Base-by-base conservation (phyloP, 257 asterid species). In the Leptodermis oblonga region DNA sequence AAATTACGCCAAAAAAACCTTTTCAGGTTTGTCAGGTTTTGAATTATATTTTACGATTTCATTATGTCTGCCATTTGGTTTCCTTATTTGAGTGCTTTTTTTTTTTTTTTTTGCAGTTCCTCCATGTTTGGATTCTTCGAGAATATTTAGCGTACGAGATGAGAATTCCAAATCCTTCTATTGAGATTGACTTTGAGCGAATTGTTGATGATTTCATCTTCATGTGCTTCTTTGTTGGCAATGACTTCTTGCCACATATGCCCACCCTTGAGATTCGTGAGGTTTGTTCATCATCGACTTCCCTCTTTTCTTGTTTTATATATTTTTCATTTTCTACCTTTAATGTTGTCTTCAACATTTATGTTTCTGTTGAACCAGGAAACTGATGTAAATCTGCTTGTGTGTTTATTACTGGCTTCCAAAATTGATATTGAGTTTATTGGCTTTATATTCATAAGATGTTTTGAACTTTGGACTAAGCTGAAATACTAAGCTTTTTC, bases 261-360 rank as follows among this genome's bases (percentile, higher is more conserved):
- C 99, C 99, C 48, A 93, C 99, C 31, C 95, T 93, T 52, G 99
- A 93, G 93, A 94, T 90, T 56, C 97, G 97, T 36, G 99, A 94
- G 97, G 99, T 91, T 42, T 76, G 92, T 78, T 41, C 30, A 51
- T 0, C 28, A 20, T 43, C 14, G 55, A n/a, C n/a, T n/a, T n/a
- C n/a, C 39, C 8, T 48, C 1, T 53, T 64, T 18, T 62, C 26
- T 67, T 36, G 22, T 43, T 73, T 14, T 23, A 45, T 34, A 11
- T 49, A 54, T 41, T n/a, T 15, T 14, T 39, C 18, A 25, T 26
- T 26, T 34, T 56, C 33, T 55, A 28, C 14, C 33, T 41, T 37
- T 22, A 22, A 58, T 28, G n/a, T 18, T 9, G 1, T 18, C 30
- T 39, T 30, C 17, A 28, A 12, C 71, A 22, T 31, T 49, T 3